Conservation (phyloP, 768 basidiomycete species). For the Rhodosporidiobolus sp. region DNA sequence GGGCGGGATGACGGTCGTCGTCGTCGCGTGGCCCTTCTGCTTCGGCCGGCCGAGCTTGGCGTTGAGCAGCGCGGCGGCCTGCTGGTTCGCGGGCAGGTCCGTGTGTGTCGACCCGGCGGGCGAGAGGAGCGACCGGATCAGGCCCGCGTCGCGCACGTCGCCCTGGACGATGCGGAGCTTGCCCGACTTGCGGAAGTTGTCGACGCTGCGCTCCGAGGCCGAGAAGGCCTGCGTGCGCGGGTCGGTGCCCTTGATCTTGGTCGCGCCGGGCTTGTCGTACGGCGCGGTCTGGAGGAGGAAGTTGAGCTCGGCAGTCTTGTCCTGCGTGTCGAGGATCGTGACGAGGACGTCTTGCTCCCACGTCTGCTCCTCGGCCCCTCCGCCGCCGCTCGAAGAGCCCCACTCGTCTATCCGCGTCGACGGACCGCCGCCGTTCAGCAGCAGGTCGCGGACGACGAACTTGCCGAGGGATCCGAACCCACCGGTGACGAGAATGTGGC, state of each 20-base stretch:
- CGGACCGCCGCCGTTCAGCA: slow-evolving; percentile 15
- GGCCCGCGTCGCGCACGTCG: slow-evolving; percentile 32
- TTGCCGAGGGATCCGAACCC: slow-evolving; percentile 42
- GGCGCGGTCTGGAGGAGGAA: slow-evolving; percentile 40
- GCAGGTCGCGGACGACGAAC: slow-evolving; percentile 41
- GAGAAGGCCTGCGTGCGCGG: slow-evolving; percentile 38
- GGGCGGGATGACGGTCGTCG: slow-evolving; percentile 34
- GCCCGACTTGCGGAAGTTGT: slow-evolving; percentile 27
- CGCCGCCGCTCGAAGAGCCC: background rate
- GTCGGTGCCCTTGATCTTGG: slow-evolving; percentile 38
- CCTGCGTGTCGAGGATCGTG: slow-evolving; percentile 39
- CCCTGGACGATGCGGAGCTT: slow-evolving; percentile 37
- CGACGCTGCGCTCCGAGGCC: slow-evolving; percentile 33
- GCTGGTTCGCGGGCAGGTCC: slow-evolving; percentile 5
- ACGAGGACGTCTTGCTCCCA: slow-evolving; percentile 38
- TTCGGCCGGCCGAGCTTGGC: slow-evolving; percentile 21
- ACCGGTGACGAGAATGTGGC: slow-evolving; percentile 44
- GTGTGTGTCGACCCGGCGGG: slow-evolving; percentile 8
- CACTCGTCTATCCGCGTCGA: slow-evolving; percentile 10
- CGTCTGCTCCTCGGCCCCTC: slow-evolving; percentile 11
- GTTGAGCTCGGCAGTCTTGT: slow-evolving; percentile 40
- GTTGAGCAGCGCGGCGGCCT: slow-evolving; percentile 31
- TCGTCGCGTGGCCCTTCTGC: slow-evolving; percentile 26
- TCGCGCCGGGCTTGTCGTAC: slow-evolving; percentile 33
- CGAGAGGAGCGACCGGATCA: slow-evolving; percentile 29